Conservation (phyloP, 805 yeast genomes). For the Candida berthetii region DNA sequence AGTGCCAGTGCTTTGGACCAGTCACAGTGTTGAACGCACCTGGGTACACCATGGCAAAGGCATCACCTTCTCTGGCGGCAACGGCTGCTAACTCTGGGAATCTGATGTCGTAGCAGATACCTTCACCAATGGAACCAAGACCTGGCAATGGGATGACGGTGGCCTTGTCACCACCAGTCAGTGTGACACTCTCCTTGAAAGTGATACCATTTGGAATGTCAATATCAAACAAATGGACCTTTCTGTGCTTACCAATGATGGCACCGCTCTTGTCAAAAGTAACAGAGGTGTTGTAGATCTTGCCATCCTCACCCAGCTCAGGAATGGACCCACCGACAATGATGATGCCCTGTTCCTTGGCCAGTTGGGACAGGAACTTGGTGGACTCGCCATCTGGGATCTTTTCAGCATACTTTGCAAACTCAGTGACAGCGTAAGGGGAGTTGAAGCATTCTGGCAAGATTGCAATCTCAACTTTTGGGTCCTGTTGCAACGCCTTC, state of each 20-base stretch:
- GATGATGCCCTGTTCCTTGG: slow-evolving; percentile 55
- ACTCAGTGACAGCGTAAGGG: slow-evolving; percentile 85
- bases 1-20: slow-evolving; percentile 83
- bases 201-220: slow-evolving; percentile 91
- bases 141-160: slow-evolving; percentile 42
- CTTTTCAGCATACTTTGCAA: slow-evolving; percentile 82
- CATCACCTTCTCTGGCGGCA: slow-evolving; percentile 56
- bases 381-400: slow-evolving; percentile 76
- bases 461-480: slow-evolving; percentile 72
- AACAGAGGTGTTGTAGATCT: slow-evolving; percentile 68
- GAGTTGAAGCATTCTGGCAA: slow-evolving; percentile 96
- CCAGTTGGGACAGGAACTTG: slow-evolving; percentile 55
- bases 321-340: slow-evolving; percentile 95
- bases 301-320: slow-evolving; percentile 50
- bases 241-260: slow-evolving; percentile 83
- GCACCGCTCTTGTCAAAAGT: slow-evolving; percentile 74
- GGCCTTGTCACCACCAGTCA: slow-evolving; percentile 77
- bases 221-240: slow-evolving; percentile 87
- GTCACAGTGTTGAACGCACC: slow-evolving; percentile 86
- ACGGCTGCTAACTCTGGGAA: slow-evolving; percentile 75
- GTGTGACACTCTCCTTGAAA: slow-evolving; percentile 76
- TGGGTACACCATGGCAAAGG: slow-evolving; percentile 79
- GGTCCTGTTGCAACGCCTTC: slow-evolving; percentile 52
- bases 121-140: slow-evolving; percentile 67
- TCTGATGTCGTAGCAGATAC: slow-evolving; percentile 79